Percentiles rank a stretch among this genome's conserved stretches.
Conservation (phyloP, 2,329 filamentous ascomycete genomes). For the Parascedosporium putredinis region DNA sequence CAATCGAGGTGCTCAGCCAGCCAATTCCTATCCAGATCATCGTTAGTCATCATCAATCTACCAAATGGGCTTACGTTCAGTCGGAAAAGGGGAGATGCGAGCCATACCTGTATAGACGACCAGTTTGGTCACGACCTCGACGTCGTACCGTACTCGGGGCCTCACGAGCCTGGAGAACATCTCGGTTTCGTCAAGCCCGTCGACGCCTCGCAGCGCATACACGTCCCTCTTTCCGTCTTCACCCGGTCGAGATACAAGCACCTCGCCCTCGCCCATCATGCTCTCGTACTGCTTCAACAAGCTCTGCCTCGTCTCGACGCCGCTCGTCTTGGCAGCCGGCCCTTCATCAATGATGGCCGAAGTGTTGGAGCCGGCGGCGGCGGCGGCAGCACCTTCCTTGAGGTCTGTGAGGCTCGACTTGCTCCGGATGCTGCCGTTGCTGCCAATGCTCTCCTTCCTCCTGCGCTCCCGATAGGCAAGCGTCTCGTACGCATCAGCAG, state of each 20-base stretch:
- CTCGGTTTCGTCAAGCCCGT: constrained; percentile 57
- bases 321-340: neutral
- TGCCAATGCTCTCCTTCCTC: constrained; percentile 43
- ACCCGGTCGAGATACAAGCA: constrained; percentile 24
- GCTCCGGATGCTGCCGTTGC: constrained; percentile 36
- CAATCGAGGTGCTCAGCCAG: constrained; percentile 67
- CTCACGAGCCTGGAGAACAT: constrained; percentile 77
- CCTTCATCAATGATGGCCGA: neutral
- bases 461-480: constrained; percentile 73
- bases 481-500: constrained; percentile 92
- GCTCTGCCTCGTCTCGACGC: neutral
- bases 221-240: constrained; percentile 1
- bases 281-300: constrained; percentile 55
- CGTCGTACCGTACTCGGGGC: constrained; percentile 87
- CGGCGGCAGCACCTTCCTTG: no score
- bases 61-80: constrained; percentile 7
- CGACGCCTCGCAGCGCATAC: constrained; percentile 29
- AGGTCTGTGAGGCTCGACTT: constrained; percentile 18
- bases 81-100: neutral
- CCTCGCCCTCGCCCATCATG: constrained; percentile 60
- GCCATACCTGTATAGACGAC: constrained; percentile 81
- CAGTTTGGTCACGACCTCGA: constrained; percentile 95
- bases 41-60: constrained; percentile 11
- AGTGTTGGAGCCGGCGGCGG: no score
- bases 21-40: constrained; percentile 56